Base-by-base conservation (phyloP, 1,284 basidiomycete species). In the Gastroboletus turbinatus region DNA sequence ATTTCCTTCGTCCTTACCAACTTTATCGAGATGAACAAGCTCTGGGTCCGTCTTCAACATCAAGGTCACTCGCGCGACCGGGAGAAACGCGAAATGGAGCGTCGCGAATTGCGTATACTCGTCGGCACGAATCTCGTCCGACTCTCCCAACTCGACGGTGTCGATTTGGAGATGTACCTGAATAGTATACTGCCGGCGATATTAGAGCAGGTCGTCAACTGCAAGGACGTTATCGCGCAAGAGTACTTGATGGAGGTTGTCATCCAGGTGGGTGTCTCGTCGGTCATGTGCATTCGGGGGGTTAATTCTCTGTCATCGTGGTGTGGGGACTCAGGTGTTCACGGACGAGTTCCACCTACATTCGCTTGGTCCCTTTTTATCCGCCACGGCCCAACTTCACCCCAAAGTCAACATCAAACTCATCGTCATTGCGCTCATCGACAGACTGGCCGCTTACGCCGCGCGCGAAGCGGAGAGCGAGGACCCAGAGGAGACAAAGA, bases 21-120 rank as follows among this genome's bases (percentile, higher is more conserved):
- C 75, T 97, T 97, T 67, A 94, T 98, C 70, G 95, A 98, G 71
- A 98, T 97, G 95, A 98, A 97, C 82, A 98, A 97, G 73, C 86
- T 98, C 29, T 98, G 95, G 95, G 96, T 98, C 2, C 87, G 95
- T 43, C 79, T 98, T 23, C 96, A 98, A 72, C 95, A 98, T 67
- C 92, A 96, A 69, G 96, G 95, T 0, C 94, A 96, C 69, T 96
- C 94, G 7, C 84, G 94, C 45, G 95, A 98, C 72, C 85, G 94
- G 52, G 95, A 98, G 72, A 96, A 96, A 73, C 88, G 96, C 52
- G 95, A 98, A 72, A 80, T 96, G 82, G 95, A 98, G 69, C 87
- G 95, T 35, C 85, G 88, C 56, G 96, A 98, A 64, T 76, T 98
- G 49, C 87, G 95, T 9, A 97, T 98, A 59, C 81, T 98, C 36